A percentile compares a stretch with the other conserved stretches of the same genome.
Evolutionary conservation across 176 grass and related monocot genomes (phyloP).

Genomic region (Triticum timopheevii): DNA sequence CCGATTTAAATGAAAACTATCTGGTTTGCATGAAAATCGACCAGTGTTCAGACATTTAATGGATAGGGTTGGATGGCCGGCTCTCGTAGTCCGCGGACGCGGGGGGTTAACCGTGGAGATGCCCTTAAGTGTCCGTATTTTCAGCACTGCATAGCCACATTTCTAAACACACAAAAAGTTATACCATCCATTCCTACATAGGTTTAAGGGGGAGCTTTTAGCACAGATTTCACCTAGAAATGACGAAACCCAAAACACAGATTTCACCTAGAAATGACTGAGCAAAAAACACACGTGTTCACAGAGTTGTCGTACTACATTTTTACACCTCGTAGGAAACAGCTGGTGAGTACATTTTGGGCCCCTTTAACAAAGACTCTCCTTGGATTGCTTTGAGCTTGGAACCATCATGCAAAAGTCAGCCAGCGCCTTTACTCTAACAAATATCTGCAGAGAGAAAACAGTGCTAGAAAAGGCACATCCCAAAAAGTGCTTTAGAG

Average conservation of each 20-base stretch:
- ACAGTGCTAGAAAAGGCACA: constrained; percentile 29
- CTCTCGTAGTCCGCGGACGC: too few relatives aligned
- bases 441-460: constrained; percentile 33
- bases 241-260: not conserved
- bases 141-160: too few relatives aligned
- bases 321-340: not conserved
- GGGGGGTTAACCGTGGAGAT: too few relatives aligned
- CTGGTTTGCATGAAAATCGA: too few relatives aligned
- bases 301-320: not conserved
- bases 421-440: not conserved
- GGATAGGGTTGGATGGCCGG: too few relatives aligned
- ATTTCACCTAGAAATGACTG: too few relatives aligned
- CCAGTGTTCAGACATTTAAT: too few relatives aligned
- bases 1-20: too few relatives aligned
- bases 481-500: constrained; percentile 40
- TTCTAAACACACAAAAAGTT: too few relatives aligned
- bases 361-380: constrained; percentile 25
- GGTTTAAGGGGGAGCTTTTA: not conserved
- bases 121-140: too few relatives aligned
- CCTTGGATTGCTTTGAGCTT: not conserved
- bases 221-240: not conserved
- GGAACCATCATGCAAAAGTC: constrained; percentile 20
- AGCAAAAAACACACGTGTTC: not conserved
- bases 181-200: not conserved
- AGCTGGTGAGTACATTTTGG: not conserved